Conservation (phyloP, 2,329 filamentous ascomycete species). For the Penicillium sp. region DNA sequence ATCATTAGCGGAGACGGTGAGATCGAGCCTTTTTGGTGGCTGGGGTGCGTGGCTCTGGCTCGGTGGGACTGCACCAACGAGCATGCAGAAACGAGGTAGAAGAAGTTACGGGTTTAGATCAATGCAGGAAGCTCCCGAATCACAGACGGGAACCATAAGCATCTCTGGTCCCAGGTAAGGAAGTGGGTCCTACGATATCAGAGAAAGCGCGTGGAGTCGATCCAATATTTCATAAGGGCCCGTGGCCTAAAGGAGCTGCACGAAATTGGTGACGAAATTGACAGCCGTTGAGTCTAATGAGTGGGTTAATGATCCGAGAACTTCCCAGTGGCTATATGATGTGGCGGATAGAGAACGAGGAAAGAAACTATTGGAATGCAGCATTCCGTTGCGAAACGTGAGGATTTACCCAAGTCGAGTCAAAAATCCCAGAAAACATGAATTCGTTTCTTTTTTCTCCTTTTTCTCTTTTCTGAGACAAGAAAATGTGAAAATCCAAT, state of each 20-base stretch:
- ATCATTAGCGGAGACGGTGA: constrained; percentile 32
- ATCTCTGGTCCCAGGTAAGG: constrained; percentile 5
- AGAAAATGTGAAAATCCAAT: constrained; percentile 3
- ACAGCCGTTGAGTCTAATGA: neutral
- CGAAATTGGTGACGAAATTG: neutral
- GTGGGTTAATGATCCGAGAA: neutral
- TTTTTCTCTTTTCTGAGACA: constrained; percentile 8
- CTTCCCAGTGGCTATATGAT: neutral
- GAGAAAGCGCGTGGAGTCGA: neutral
- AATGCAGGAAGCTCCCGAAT: constrained; percentile 27
- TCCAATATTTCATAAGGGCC: neutral
- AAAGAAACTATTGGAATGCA: constrained; percentile 6
- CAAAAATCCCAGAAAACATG: neutral
- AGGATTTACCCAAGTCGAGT: neutral
- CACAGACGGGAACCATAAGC: constrained; percentile 19
- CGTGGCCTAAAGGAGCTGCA: neutral
- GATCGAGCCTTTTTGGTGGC: constrained; percentile 29
- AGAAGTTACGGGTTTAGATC: constrained; percentile 19
- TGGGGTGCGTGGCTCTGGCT: constrained; percentile 21
- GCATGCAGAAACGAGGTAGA: constrained; percentile 24
- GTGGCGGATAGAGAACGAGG: neutral
- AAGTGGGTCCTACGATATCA: constrained; percentile 10
- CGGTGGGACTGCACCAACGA: constrained; percentile 30
- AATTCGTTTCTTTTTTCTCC: neutral
- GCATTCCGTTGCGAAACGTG: constrained; percentile 4